These are phyloP conservation scores for Xylariaceae sp. DNA, from an alignment of 2,329 filamentous ascomycete species.

Conservation along the genomic window DNA sequence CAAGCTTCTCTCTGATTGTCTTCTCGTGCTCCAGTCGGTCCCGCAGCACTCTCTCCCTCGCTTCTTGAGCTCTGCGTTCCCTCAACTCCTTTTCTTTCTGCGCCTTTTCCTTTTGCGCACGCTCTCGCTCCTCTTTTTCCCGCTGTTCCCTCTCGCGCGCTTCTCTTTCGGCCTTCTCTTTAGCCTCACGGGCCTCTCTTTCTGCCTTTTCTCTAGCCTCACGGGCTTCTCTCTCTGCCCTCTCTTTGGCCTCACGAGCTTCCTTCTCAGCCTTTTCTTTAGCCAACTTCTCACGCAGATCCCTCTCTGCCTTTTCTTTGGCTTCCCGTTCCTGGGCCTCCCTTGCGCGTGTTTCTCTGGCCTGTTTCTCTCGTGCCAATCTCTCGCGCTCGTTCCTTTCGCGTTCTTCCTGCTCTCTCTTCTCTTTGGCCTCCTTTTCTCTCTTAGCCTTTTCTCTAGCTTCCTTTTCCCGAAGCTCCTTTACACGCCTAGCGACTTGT, in stretches of 20 bases:
- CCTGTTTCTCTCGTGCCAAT: conserved; percentile 31
- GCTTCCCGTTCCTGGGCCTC: conserved; percentile 25
- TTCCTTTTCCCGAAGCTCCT: conserved; percentile 53
- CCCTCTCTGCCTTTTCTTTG: conserved; percentile 30
- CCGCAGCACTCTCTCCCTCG: conserved; percentile 35
- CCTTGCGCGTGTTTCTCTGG: conserved; percentile 31
- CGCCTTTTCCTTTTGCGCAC: conserved; percentile 36
- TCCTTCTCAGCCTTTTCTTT: conserved; percentile 37
- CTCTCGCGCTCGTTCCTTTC: conserved; percentile 29
- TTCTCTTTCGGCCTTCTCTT: conserved; percentile 35
- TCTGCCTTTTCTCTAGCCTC: conserved; percentile 29
- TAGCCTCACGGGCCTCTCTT: conserved; percentile 41
- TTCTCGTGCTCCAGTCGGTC: conserved; percentile 33
- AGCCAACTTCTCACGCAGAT: conserved; percentile 30
- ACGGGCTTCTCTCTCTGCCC: conserved; percentile 33
- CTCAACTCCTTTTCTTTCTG: conserved; percentile 19
- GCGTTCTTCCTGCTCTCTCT: conserved; percentile 35
- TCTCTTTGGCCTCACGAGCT: conserved; percentile 37
- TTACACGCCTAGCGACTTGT: conserved; percentile 49
- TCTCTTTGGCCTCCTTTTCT: conserved; percentile 33
- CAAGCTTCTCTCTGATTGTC: conserved; percentile 13
- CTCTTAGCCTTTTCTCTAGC: conserved; percentile 31
- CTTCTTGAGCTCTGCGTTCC: conserved; percentile 22
- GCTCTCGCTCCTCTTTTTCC: conserved; percentile 34
- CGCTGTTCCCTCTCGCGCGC: conserved; percentile 20